These are phyloP conservation scores for Bipolaris gigantea DNA, from an alignment of 2,329 filamentous ascomycete genomes.

Conservation along the genomic window DNA sequence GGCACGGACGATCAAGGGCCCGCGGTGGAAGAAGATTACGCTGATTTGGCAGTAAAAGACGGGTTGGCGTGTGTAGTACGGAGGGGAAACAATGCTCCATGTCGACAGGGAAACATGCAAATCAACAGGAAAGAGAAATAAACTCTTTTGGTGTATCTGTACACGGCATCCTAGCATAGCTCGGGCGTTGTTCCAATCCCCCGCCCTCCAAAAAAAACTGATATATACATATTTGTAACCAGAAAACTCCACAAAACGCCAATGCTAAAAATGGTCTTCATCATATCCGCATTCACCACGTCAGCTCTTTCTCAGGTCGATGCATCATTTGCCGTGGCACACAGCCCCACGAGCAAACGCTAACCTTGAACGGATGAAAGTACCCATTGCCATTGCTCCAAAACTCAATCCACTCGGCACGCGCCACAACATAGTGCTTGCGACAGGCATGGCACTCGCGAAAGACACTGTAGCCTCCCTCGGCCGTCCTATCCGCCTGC, in stretches of 20 bases:
- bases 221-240: not conserved
- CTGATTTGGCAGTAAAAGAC: conserved; percentile 1
- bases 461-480: conserved; percentile 21
- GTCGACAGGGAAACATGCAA: not conserved
- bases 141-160: not conserved
- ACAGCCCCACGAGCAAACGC: conserved; percentile 40
- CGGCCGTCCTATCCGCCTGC: conserved; percentile 17
- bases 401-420: conserved; percentile 40
- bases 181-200: not conserved
- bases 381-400: conserved; percentile 17
- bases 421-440: conserved; percentile 30
- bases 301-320: conserved; percentile 13
- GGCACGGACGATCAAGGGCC: conserved; percentile 20
- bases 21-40: conserved; percentile 31
- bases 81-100: too few relatives aligned
- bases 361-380: conserved; percentile 27
- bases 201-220: not conserved
- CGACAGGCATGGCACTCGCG: conserved; percentile 33
- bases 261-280: not conserved
- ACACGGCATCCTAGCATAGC: not conserved
- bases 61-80: not conserved
- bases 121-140: not conserved
- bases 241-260: not conserved
- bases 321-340: conserved; percentile 25
- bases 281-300: conserved; percentile 2